Evolutionary conservation across 2,329 filamentous ascomycete genomes (phyloP).

Genomic region (Penicillium paneum): DNA sequence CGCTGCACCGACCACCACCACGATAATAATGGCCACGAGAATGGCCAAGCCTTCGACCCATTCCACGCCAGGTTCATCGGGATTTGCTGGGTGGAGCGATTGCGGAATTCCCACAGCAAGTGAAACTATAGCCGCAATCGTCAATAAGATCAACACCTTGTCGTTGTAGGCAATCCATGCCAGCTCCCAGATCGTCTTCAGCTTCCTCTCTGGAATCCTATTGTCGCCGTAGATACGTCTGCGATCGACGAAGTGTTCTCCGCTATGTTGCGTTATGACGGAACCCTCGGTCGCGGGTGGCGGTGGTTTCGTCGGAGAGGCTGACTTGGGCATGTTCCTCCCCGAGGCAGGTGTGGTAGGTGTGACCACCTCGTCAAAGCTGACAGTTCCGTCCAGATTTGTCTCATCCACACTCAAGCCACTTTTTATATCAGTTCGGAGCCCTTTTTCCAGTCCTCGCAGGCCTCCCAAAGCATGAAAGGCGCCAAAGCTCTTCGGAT

Average conservation of each 20-base stretch:
- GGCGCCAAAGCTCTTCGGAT: constrained; percentile 72
- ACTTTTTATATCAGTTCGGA: constrained; percentile 61
- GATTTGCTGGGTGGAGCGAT: constrained; percentile 55
- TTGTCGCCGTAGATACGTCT: constrained; percentile 69
- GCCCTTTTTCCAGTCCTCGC: constrained; percentile 67
- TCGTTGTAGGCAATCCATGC: constrained; percentile 82
- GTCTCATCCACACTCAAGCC: constrained; percentile 71
- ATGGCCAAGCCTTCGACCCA: constrained; percentile 83
- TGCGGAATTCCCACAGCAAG: constrained; percentile 73
- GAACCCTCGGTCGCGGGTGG: neutral
- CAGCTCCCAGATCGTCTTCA: constrained; percentile 66
- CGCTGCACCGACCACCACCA: constrained; percentile 71
- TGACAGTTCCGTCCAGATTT: constrained; percentile 59
- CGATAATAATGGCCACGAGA: constrained; percentile 70
- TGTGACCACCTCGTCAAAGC: constrained; percentile 60
- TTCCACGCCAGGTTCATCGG: constrained; percentile 59
- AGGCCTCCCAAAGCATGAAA: constrained; percentile 74
- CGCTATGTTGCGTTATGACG: constrained; percentile 5
- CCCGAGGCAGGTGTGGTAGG: constrained; percentile 1
- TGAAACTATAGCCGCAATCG: constrained; percentile 69
- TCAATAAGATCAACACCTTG: constrained; percentile 71
- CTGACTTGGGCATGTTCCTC: constrained; percentile 28
- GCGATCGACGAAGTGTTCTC: constrained; percentile 53
- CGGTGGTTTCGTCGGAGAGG: constrained; percentile 19
- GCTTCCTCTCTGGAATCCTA: constrained; percentile 63